These are phyloP conservation scores for Aspergillus panamensis DNA, from an alignment of 495 filamentous ascomycete species.

Conservation along the genomic window DNA sequence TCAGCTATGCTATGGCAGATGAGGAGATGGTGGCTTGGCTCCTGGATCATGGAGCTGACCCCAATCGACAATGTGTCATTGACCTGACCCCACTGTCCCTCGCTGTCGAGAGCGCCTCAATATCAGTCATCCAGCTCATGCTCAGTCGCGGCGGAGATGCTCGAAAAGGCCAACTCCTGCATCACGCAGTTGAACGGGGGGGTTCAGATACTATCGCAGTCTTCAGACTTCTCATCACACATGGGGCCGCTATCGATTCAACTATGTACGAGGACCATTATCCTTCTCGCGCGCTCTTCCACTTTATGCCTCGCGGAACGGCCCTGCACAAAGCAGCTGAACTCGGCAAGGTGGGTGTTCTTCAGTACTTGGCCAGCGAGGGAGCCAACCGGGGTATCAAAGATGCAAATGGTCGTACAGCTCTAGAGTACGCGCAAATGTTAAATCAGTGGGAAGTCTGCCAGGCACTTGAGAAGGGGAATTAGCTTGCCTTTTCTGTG, in stretches of 20 bases:
- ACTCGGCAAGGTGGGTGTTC: constrained; percentile 14
- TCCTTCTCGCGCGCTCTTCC: constrained; percentile 15
- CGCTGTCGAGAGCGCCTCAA: constrained; percentile 20
- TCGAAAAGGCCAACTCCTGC: constrained; percentile 23
- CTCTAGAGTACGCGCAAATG: constrained; percentile 12
- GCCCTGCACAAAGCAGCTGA: constrained; percentile 20
- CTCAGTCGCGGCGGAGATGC: constrained; percentile 18
- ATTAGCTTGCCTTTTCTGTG: constrained; percentile 6
- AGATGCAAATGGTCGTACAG: constrained; percentile 17
- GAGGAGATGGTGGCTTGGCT: constrained; percentile 25
- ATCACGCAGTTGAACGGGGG: constrained; percentile 21
- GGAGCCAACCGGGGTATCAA: constrained; percentile 16
- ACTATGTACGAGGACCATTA: constrained; percentile 20
- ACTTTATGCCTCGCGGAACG: constrained; percentile 17
- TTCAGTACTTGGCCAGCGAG: constrained; percentile 17
- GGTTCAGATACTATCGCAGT: constrained; percentile 16
- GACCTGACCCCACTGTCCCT: constrained; percentile 22
- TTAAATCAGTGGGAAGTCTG: constrained; percentile 3
- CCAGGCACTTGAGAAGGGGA: constrained; percentile 1
- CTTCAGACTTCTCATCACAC: constrained; percentile 17
- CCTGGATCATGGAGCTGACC: constrained; percentile 24
- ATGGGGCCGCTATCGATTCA: constrained; percentile 16
- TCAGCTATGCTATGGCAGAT: constrained; percentile 19
- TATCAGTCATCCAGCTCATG: constrained; percentile 20
- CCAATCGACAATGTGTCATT: constrained; percentile 21